Evolutionary conservation across 139 green algal species (phyloP).

Genomic region (Chlorella sp.): DNA sequence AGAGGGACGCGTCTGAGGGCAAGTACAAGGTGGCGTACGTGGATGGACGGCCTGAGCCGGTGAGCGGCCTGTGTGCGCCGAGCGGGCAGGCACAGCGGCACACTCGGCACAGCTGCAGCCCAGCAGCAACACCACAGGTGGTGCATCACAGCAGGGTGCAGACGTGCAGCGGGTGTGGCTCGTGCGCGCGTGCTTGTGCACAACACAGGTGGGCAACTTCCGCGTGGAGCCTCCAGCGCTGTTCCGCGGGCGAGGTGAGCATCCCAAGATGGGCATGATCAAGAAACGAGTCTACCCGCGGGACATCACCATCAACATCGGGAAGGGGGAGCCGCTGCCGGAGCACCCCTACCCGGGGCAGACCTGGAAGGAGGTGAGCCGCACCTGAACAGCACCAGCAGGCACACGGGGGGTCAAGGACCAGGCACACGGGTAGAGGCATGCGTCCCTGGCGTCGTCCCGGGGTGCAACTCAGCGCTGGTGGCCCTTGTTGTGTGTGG

Average conservation of each 20-base stretch:
- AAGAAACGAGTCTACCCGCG: constrained; percentile 93
- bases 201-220: constrained; percentile 98
- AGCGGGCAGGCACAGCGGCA: neutral
- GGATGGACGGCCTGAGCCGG: constrained; percentile 82
- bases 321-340: constrained; percentile 65
- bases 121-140: too few species aligned
- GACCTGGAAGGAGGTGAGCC: constrained; percentile 53
- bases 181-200: too few species aligned
- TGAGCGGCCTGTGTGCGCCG: too few species aligned
- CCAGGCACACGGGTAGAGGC: too few species aligned
- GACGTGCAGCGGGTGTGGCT: too few species aligned
- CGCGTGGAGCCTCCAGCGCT: constrained; percentile 94
- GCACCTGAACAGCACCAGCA: too few species aligned
- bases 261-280: constrained; percentile 97
- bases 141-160: too few species aligned
- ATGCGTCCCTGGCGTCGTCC: too few species aligned
- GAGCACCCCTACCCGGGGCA: constrained; percentile 81
- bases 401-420: too few species aligned
- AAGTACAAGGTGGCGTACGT: constrained; percentile 90
- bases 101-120: neutral
- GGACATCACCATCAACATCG: constrained; percentile 98
- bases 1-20: constrained; percentile 77
- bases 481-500: too few species aligned
- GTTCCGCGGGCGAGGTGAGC: constrained; percentile 96
- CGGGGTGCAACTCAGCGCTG: too few species aligned